A percentile compares a stretch with the other conserved stretches of the same genome.
These are phyloP conservation scores for Cystobasidiopsis lactophilus DNA, from an alignment of 768 basidiomycete genomes.

Conservation along the genomic window DNA sequence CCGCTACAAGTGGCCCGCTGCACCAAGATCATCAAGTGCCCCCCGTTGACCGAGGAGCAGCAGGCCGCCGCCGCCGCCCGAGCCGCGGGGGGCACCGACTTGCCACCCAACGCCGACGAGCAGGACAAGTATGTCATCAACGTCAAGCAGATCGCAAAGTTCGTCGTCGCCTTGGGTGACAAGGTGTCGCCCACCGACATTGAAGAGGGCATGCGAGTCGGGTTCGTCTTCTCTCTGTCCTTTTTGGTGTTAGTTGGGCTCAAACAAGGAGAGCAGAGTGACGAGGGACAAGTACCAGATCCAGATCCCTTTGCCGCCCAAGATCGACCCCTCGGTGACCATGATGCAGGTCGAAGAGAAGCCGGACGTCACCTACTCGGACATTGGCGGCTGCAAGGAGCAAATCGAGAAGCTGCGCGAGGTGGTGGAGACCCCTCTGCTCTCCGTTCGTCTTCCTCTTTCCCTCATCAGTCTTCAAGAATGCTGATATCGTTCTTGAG, in stretches of 20 bases:
- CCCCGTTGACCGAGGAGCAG: constrained; percentile 22
- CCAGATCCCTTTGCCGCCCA: constrained; percentile 91
- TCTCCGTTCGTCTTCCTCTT: constrained; percentile 42
- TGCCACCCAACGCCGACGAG: constrained; percentile 60
- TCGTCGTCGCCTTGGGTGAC: constrained; percentile 90
- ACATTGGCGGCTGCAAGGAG: constrained; percentile 95
- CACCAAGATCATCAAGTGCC: constrained; percentile 68
- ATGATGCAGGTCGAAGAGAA: constrained; percentile 99
- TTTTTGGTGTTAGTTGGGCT: constrained; percentile 1
- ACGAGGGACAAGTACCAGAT: constrained; percentile 96
- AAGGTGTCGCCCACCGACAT: constrained; percentile 94
- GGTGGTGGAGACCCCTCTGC: constrained; percentile 86
- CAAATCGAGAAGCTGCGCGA: constrained; percentile 97
- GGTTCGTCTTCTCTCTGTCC: constrained; percentile 35
- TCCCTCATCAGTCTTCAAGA: too few species aligned
- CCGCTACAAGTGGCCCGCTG: constrained; percentile 91
- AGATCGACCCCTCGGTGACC: constrained; percentile 96
- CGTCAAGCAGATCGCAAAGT: constrained; percentile 98
- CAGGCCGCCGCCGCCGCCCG: constrained; percentile 2
- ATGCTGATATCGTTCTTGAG: background rate
- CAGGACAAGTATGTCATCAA: constrained; percentile 99
- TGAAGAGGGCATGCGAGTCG: constrained; percentile 99
- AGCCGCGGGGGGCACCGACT: constrained; percentile 3
- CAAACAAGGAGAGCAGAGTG: constrained; percentile 34
- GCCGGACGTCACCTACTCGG: constrained; percentile 92